Evolutionary conservation across 176 grass and related monocot genomes (phyloP), one percentile per base, ranked within the genome.

Genomic region (Phyllostachys edulis): DNA sequence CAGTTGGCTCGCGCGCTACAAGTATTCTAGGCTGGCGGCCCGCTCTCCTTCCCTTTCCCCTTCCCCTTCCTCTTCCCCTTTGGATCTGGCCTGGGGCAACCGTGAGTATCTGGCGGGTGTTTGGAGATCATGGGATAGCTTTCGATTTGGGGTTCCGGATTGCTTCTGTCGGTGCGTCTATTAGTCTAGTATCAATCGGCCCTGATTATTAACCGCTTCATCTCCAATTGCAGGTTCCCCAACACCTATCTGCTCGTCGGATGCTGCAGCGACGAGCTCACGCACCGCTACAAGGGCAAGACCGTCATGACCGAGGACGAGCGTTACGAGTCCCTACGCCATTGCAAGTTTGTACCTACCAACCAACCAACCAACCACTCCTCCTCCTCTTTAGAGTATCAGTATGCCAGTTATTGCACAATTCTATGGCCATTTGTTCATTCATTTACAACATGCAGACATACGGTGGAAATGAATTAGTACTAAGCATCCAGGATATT

Each of bases 251-350:
- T 95, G 71, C 96, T 98, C 17, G 91, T 96, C 32, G 93, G 96
- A 5, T 95, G 93, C 85, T 96, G 96, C 80, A 98, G 87, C 89
- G 96, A 98, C 68, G 88, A 98, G 73, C 87, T 92, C 39, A 98
- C 96, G 32, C 55, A 85, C 60, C 89, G 87, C 15, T 95, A 90
- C 85, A 98, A 98, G 87, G 96, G 96, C 27, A 98, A 92, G 94
- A 98, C 96, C 14, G 96, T 98, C 85, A 98, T 98, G 96, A 90
- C 80, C 18, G 83, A 98, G 88, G 81, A 88, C 0, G 96, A 98
- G 79, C 93, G 93, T 7, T 98, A 98, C 69, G 93, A 98, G 71
- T 98, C 96, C 9, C 96, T 98, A 49, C 93, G 93, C 52, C 96
- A 95, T 83, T 98, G 96, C 93, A 98, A 91, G 96, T 98, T 54